Evolutionary conservation across 192 early-diverging fungal species (phyloP).

Genomic region (Backusella sp.): DNA sequence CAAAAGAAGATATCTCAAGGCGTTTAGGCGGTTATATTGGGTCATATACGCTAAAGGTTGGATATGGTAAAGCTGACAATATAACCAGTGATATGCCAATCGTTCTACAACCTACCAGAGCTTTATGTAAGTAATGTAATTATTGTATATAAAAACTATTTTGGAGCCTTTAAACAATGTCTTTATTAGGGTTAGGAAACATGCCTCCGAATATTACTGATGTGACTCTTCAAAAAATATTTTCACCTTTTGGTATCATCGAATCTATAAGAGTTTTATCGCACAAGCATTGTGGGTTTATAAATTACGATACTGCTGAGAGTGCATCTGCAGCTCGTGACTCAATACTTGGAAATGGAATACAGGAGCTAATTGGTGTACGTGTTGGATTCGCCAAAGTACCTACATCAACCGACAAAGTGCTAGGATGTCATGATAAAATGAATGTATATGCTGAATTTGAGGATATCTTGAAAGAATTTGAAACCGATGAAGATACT

Average conservation of each 20-base stretch:
- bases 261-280: constrained; percentile 92
- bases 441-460: not conserved
- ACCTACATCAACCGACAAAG: constrained; percentile 37
- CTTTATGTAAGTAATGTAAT: constrained; percentile 56
- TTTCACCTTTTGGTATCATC: constrained; percentile 77
- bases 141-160: not conserved
- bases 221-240: constrained; percentile 66
- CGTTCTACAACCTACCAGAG: constrained; percentile 57
- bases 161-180: not conserved
- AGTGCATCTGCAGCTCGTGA: constrained; percentile 87
- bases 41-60: constrained; percentile 70
- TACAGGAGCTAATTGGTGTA: constrained; percentile 57
- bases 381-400: constrained; percentile 93
- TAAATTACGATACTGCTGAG: constrained; percentile 87
- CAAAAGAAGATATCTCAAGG: constrained; percentile 78
- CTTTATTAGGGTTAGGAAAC: constrained; percentile 87
- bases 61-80: constrained; percentile 74
- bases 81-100: not conserved
- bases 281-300: constrained; percentile 95
- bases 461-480: not conserved
- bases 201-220: constrained; percentile 74
- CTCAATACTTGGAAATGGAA: constrained; percentile 83
- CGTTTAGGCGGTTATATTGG: constrained; percentile 73
- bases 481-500: not conserved
- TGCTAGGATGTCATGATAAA: not conserved